Base-by-base conservation (phyloP, 1,139 yeast species). In the Pneumocystis sp. region DNA sequence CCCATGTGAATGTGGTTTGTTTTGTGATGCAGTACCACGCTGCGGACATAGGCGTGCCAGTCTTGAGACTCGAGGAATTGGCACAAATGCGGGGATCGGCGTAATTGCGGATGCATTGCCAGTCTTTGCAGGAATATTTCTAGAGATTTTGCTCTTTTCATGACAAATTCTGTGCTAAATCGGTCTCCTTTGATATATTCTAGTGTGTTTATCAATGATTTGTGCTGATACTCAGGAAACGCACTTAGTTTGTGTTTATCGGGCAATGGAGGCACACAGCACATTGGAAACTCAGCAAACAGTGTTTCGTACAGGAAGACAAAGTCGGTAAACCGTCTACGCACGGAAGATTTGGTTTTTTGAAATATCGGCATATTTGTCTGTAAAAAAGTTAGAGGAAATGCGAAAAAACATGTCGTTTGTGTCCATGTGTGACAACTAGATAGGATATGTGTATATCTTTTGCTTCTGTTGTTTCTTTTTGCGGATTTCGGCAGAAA, bases 181-280 rank as follows among this genome's bases (percentile, higher is more conserved):
- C 96, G 81, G 72, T 93, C 97, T n/a, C 98, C 98, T 60, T 96
- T 90, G 66, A 93, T 80, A 74, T 93, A 93, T 74, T 93, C 96
- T 65, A 64, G 40, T 6, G 25, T 21, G 21, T 19, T 31, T 60
- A 29, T 57, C 8, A 64, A 39, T 8, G 17, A 44, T 21, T 29
- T 29, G 15, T 4, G 8, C 4, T 15, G 3, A 40, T 45, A n/a
- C 25, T 1, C 56, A 34, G n/a, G 2, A 35, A 31, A 63, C 69
- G 21, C 45, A 69, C 70, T 70, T 71, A 91, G 79, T 68, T 95
- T 83, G 78, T 87, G 89, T 76, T 90, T 91, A 68, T 95, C 95
- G 0, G 98, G 98, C 66, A 93, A 79, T 12, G 98, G 97, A 0
- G 98, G 98, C 0, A 93, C 84, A 50, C 93, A 83, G 66, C 87